These are phyloP conservation scores for Yueomyces sinensis DNA, from an alignment of 805 yeast genomes.

Conservation along the genomic window DNA sequence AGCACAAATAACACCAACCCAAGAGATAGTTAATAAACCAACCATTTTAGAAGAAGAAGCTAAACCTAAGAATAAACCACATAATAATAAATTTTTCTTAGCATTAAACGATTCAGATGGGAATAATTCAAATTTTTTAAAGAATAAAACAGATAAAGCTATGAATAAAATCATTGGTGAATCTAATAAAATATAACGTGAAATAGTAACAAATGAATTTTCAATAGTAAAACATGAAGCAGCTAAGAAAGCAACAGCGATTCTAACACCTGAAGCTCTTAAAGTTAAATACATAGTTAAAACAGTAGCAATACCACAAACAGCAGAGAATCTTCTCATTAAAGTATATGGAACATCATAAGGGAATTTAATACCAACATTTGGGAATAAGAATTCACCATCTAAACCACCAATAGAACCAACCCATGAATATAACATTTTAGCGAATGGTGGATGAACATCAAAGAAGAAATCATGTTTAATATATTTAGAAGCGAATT, in stretches of 20 bases:
- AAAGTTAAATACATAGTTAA: constrained; percentile 53
- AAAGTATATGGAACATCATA: constrained; percentile 42
- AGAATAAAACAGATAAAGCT: constrained; percentile 54
- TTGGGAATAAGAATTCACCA: constrained; percentile 55
- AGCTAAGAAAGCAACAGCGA: constrained; percentile 45
- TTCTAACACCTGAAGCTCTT: constrained; percentile 59
- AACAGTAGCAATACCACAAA: constrained; percentile 56
- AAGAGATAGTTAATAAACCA: constrained; percentile 66
- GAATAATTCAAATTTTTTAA: constrained; percentile 52
- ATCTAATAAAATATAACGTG: constrained; percentile 63
- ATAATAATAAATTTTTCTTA: constrained; percentile 45
- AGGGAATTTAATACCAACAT: constrained; percentile 56
- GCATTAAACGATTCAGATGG: constrained; percentile 46
- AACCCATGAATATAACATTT: constrained; percentile 62
- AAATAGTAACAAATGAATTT: constrained; percentile 55
- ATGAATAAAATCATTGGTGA: constrained; percentile 68
- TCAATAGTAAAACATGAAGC: constrained; percentile 47
- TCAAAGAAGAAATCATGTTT: constrained; percentile 55
- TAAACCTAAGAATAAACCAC: constrained; percentile 60
- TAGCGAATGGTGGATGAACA: constrained; percentile 70
- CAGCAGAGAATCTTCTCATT: constrained; percentile 62
- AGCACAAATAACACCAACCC: constrained; percentile 55
- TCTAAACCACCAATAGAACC: constrained; percentile 55
- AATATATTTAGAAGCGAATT: constrained; percentile 79
- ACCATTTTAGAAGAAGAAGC: constrained; percentile 76